Percentiles rank a stretch among this genome's conserved stretches.
Evolutionary conservation across 805 yeast genomes (phyloP).

Genomic region (Saturnispora besseyi): DNA sequence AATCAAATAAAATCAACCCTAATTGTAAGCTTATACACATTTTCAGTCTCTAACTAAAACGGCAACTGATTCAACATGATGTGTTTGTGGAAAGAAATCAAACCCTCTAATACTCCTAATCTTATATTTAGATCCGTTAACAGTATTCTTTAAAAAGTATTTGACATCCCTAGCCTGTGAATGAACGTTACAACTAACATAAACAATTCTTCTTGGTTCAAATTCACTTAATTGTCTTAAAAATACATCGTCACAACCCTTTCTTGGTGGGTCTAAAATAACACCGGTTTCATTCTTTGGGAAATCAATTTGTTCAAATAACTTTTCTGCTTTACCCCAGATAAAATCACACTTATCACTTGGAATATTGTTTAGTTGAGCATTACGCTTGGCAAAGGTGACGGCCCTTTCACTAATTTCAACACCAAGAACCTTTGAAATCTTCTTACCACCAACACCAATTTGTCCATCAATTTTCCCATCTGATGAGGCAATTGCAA

Average conservation of each 20-base stretch:
- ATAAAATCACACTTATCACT: conserved; percentile 67
- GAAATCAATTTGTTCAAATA: conserved; percentile 69
- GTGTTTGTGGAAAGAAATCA: conserved; percentile 76
- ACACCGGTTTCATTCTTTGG: conserved; percentile 76
- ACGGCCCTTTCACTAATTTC: conserved; percentile 91
- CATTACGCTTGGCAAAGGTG: conserved; percentile 76
- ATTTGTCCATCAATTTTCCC: conserved; percentile 2
- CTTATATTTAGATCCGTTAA: conserved; percentile 50
- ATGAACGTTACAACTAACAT: conserved; percentile 94
- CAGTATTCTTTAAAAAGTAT: conserved; percentile 63
- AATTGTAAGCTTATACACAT: too few relatives aligned
- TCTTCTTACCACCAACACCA: conserved; percentile 34
- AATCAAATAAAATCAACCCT: too few relatives aligned
- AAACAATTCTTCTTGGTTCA: conserved; percentile 80
- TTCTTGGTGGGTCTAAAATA: conserved; percentile 93
- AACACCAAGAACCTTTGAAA: conserved; percentile 84
- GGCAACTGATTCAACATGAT: conserved; percentile 50
- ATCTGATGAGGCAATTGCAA: conserved; percentile 52
- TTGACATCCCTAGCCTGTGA: conserved; percentile 94
- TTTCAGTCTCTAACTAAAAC: conserved; percentile 23
- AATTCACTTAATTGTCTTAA: conserved; percentile 77
- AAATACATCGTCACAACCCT: conserved; percentile 89
- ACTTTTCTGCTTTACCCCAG: conserved; percentile 86
- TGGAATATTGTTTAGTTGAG: conserved; percentile 56
- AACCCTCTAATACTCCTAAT: conserved; percentile 86